Conservation (phyloP, 2,329 filamentous ascomycete species). For the Pseudogymnoascus destructans region DNA sequence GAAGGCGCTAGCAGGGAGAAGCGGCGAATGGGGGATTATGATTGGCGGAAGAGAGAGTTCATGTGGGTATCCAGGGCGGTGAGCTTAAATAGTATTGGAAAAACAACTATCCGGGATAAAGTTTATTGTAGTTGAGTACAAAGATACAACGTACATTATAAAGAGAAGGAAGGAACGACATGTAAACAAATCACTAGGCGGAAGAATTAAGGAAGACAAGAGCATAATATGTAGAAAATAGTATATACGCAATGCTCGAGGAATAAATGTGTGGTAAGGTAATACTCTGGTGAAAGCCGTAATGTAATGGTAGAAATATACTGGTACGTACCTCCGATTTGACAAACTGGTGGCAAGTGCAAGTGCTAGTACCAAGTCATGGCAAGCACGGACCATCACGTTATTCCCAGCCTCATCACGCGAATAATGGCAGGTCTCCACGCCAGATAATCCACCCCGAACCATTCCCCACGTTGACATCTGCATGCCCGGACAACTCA, state of each 20-base stretch:
- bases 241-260: no score
- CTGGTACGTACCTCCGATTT: not conserved
- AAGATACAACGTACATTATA: not conserved
- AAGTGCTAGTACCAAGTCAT: not conserved
- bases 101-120: not conserved
- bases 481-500: not conserved
- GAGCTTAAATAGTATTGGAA: not conserved
- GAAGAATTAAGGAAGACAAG: no score
- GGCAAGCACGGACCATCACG: not conserved
- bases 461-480: not conserved
- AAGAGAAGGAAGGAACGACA: not conserved
- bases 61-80: constrained; percentile 8
- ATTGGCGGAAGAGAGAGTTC: not conserved
- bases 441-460: not conserved
- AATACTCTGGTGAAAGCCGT: no score
- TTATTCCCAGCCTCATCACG: not conserved
- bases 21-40: not conserved
- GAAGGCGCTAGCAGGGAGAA: constrained; percentile 5
- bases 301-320: no score
- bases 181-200: no score
- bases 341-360: constrained; percentile 4
- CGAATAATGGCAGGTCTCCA: not conserved
- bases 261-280: no score
- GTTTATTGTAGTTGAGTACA: not conserved
- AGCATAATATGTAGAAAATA: no score